Evolutionary conservation across 768 basidiomycete species (phyloP).

Genomic region (Leucocoprinus leucothites): DNA sequence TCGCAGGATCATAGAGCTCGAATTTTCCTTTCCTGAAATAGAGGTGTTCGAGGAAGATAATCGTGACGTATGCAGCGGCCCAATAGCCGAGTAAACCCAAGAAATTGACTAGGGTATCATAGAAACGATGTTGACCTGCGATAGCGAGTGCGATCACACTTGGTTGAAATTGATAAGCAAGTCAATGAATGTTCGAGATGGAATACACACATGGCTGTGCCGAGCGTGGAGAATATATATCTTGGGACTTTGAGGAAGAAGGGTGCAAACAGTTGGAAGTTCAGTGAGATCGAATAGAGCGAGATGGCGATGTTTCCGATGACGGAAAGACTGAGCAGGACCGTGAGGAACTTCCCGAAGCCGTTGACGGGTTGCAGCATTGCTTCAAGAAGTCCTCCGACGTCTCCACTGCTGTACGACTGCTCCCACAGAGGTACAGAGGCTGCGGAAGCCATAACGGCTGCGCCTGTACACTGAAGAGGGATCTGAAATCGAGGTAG

Average conservation of each 20-base stretch:
- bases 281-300: slow-evolving; percentile 77
- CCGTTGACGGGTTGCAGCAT: slow-evolving; percentile 68
- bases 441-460: slow-evolving; percentile 54
- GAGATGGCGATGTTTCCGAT: slow-evolving; percentile 80
- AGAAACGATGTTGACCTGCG: slow-evolving; percentile 72
- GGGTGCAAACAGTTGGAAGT: slow-evolving; percentile 68
- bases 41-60: slow-evolving; percentile 68
- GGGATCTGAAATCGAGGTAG: slow-evolving; percentile 33
- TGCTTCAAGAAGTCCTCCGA: slow-evolving; percentile 70
- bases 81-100: slow-evolving; percentile 73
- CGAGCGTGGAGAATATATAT: slow-evolving; percentile 72
- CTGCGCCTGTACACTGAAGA: slow-evolving; percentile 53
- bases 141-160: slow-evolving; percentile 71
- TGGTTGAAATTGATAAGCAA: no score
- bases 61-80: slow-evolving; percentile 57
- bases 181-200: not conserved
- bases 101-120: slow-evolving; percentile 68
- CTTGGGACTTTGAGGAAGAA: slow-evolving; percentile 59
- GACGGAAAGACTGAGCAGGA: slow-evolving; percentile 78
- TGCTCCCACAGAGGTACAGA: slow-evolving; percentile 58
- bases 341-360: slow-evolving; percentile 78
- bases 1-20: slow-evolving; percentile 44
- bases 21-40: slow-evolving; percentile 58
- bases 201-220: slow-evolving; percentile 60
- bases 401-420: slow-evolving; percentile 53